Base-by-base conservation (phyloP, 768 basidiomycete genomes). In the Grammothele lineata region DNA sequence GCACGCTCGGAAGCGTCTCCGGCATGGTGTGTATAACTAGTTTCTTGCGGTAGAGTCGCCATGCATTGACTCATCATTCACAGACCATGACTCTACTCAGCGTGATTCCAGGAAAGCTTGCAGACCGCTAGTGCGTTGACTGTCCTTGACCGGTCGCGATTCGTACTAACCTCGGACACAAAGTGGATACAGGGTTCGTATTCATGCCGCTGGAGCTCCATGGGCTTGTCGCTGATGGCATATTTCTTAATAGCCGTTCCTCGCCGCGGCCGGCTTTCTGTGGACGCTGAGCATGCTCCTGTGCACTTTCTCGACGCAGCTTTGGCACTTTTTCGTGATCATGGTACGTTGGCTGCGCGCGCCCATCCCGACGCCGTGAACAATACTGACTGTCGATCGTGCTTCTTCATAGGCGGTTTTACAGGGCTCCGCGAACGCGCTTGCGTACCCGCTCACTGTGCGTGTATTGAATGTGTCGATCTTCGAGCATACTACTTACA, bases 221-320 rank as follows among this genome's bases (percentile, higher is more conserved):
- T n/a, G n/a, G 3, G 37, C n/a, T n/a, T n/a, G n/a, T n/a, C n/a
- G n/a, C n/a, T n/a, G n/a, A n/a, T n/a, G n/a, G n/a, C n/a, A n/a
- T n/a, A n/a, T n/a, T n/a, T n/a, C 34, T 30, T 42, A 8, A 25
- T 37, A 55, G 53, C 57, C 49, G 6, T 50, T 58, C 37, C 47
- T 58, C 15, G 53, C 53, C 8, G 40, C 45, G 3, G 57, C 54
- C 3, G 49, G 55, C 37, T 47, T 59, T 22, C 45, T 58, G 8
- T 62, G 62, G 58, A 58, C 60, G 11, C 41, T 57, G 7, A 54
- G 56, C 43, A 58, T 58, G 54, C 51, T 58, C 6, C 37, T 36
- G 5, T 52, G 49, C 15, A 50, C 53, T 15, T 58, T 58, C 24
- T 48, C 54, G 27, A 58, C 57, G 17, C 23, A 56, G 34, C 36